Base-by-base conservation (phyloP, 2,329 filamentous ascomycete genomes). In the Harringtonia lauricola region DNA sequence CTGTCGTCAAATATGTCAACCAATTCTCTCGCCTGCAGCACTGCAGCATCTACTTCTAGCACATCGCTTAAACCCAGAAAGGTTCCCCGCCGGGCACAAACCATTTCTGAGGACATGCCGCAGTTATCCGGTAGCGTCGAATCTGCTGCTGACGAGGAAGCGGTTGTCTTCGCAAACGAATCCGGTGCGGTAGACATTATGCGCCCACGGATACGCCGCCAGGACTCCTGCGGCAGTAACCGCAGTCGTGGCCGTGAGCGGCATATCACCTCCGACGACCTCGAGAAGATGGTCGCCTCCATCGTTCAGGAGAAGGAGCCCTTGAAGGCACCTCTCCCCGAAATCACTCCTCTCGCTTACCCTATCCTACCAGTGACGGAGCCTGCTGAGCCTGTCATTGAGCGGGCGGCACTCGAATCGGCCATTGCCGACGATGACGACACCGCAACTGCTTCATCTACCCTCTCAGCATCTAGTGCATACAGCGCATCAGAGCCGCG, bases 211-310 rank as follows among this genome's bases (percentile, higher is more conserved):
- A 77, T 86, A 53, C 73, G 72, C 55, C 73, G 81, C 54, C 74
- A 82, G 55, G 84, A 89, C 59, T 89, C 83, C 12, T 80, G 72
- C 55, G 76, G 75, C 26, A 73, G 76, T 58, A 81, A 76, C 60
- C 75, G 84, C 47, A 85, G 81, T 58, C 78, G 83, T 51, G 81
- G 81, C 51, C 79, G 72, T 44, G 85, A 92, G 59, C 83, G 86
- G 57, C 89, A 95, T 64, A 90, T 95, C 53, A 94, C 88, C n/a
- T 87, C 90, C 8, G 76, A 86, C 56, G 86, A 92, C 55, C 73
- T 96, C 26, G 87, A 95, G 64, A 94, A 94, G 67, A 94, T 96
- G 76, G 86, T 95, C 35, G 79, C 85, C 45, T 87, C 83, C 33
- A 95, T 95, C 44, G 92, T 95, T 59, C 86, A 94, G 62, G 83